Percentiles rank a stretch among this genome's conserved stretches.
Conservation (phyloP, 2,329 filamentous ascomycete species). For the Magnaporthiopsis rhizophila region DNA sequence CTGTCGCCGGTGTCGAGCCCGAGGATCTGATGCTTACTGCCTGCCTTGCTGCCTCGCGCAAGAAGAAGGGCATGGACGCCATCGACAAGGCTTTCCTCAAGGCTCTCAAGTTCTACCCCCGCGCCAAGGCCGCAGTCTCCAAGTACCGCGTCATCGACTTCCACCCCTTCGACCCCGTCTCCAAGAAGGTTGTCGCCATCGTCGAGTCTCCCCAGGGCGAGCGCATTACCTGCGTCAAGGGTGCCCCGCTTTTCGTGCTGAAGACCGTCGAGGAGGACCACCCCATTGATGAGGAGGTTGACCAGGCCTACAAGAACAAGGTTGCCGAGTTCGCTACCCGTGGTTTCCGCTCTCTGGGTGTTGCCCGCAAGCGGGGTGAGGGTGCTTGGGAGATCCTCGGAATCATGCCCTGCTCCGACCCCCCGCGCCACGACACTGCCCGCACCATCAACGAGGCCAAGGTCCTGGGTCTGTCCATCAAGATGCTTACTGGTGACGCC, state of each 20-base stretch:
- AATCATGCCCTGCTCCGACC: constrained; percentile 91
- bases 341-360: constrained; percentile 89
- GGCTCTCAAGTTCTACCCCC: constrained; percentile 72
- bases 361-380: constrained; percentile 80
- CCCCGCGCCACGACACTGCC: constrained; percentile 82
- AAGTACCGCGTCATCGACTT: constrained; percentile 83
- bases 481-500: constrained; percentile 94
- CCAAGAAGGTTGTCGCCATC: constrained; percentile 82
- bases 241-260: constrained; percentile 79
- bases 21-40: constrained; percentile 90
- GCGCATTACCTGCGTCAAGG: constrained; percentile 83
- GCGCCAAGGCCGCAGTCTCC: constrained; percentile 69
- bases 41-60: constrained; percentile 81
- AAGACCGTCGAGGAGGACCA: constrained; percentile 83
- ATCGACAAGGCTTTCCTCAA: constrained; percentile 95
- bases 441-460: constrained; percentile 88
- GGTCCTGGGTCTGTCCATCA: constrained; percentile 78
- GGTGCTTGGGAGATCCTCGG: constrained; percentile 84
- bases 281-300: constrained; percentile 65
- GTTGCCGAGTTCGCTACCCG: constrained; percentile 85
- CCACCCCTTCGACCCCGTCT: constrained; percentile 84
- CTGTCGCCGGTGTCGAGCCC: constrained; percentile 70
- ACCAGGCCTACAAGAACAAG: constrained; percentile 84
- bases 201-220: constrained; percentile 79
- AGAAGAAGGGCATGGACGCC: constrained; percentile 92